Percentiles rank a stretch among this genome's conserved stretches.
Conservation (phyloP, 1,284 basidiomycete species). For the Irpex sp. region DNA sequence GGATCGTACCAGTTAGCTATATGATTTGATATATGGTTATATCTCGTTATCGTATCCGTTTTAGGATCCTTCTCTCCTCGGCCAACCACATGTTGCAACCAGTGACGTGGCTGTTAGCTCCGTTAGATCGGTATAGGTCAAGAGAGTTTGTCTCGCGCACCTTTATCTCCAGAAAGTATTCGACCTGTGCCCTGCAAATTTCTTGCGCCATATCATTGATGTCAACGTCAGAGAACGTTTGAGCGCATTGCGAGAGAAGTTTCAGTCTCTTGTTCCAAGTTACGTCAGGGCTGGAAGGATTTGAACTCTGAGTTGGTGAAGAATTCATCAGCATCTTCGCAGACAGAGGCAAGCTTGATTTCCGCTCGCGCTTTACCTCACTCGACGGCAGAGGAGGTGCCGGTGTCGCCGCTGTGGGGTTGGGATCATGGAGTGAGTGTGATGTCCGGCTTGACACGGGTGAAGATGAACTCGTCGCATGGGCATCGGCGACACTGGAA, state of each 20-base stretch:
- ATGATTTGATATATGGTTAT: slow-evolving; percentile 71
- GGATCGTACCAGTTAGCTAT: slow-evolving; percentile 68
- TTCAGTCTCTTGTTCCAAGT: slow-evolving; percentile 55
- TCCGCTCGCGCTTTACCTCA: slow-evolving; percentile 46
- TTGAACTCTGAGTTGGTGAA: slow-evolving; percentile 7
- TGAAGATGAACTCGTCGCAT: slow-evolving; percentile 21
- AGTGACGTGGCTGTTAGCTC: slow-evolving; percentile 65
- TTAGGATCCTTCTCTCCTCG: slow-evolving; percentile 61
- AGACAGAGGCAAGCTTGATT: slow-evolving; percentile 55
- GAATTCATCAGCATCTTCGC: slow-evolving; percentile 34
- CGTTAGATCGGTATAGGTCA: neutral
- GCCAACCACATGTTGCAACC: slow-evolving; percentile 71
- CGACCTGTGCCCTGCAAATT: slow-evolving; percentile 65
- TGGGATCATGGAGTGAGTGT: slow-evolving; percentile 10
- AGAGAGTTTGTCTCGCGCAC: slow-evolving; percentile 32
- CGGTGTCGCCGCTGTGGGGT: neutral
- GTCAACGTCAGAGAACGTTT: slow-evolving; percentile 51
- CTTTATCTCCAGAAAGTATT: slow-evolving; percentile 65
- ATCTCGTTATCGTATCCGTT: slow-evolving; percentile 61
- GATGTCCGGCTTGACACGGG: slow-evolving; percentile 19
- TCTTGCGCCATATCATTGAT: slow-evolving; percentile 70
- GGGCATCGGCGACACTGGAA: slow-evolving; percentile 43
- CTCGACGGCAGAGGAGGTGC: slow-evolving; percentile 5
- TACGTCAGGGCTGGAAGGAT: slow-evolving; percentile 19
- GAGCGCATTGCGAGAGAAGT: slow-evolving; percentile 52